A percentile compares a stretch with the other conserved stretches of the same genome.
Evolutionary conservation across 2,329 filamentous ascomycete genomes (phyloP).

Genomic region (Talaromyces sp.): DNA sequence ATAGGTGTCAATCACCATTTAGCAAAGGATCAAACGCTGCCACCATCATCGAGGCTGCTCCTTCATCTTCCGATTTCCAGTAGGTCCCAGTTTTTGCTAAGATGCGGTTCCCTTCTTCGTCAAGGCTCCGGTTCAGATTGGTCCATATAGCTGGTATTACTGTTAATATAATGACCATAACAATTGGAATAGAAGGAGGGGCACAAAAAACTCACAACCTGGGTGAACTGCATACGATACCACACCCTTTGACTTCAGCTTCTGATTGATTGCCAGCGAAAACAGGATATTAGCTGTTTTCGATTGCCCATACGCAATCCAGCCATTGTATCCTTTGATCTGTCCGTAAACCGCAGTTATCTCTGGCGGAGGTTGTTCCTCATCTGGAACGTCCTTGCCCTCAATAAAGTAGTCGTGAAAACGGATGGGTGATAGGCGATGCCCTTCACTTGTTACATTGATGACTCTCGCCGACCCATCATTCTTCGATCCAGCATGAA

Average conservation of each 20-base stretch:
- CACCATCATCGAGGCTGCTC: constrained; percentile 37
- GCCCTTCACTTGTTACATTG: constrained; percentile 18
- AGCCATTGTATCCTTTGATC: constrained; percentile 9
- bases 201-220: constrained; percentile 20
- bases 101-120: constrained; percentile 16
- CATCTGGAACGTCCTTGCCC: constrained; percentile 9
- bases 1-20: constrained; percentile 11
- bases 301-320: constrained; percentile 31
- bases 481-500: neutral
- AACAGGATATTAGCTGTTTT: constrained; percentile 41
- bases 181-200: neutral
- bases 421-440: constrained; percentile 21
- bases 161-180: neutral
- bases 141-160: constrained; percentile 20
- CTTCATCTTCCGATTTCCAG: constrained; percentile 37
- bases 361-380: constrained; percentile 9
- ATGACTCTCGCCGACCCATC: constrained; percentile 16
- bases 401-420: constrained; percentile 26
- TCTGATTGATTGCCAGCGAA: constrained; percentile 29
- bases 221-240: constrained; percentile 36
- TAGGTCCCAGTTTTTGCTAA: constrained; percentile 21
- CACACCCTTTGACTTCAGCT: constrained; percentile 22
- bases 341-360: constrained; percentile 3
- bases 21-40: constrained; percentile 41
- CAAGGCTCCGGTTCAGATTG: constrained; percentile 15